Evolutionary conservation across 768 basidiomycete genomes (phyloP).

Genomic region (Nevesoporus exiguus): DNA sequence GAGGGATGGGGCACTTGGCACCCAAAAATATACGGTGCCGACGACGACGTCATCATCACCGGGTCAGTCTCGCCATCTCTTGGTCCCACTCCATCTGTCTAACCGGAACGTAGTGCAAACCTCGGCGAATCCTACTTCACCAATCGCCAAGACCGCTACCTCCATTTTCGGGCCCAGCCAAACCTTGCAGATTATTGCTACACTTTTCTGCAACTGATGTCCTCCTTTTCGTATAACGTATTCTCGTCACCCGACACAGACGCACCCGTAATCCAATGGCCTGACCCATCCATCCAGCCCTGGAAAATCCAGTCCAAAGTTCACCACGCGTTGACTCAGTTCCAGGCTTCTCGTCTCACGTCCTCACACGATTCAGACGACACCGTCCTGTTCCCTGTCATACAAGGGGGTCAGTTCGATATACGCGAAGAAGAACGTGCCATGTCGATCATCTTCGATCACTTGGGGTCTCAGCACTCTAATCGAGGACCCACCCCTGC

Average conservation of each 20-base stretch:
- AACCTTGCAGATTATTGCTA: constrained; percentile 78
- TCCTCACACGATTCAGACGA: constrained; percentile 17
- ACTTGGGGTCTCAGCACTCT: constrained; percentile 30
- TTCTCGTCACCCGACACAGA: constrained; percentile 33
- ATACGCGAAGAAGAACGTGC: constrained; percentile 80
- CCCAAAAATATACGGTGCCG: constrained; percentile 91
- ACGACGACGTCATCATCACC: constrained; percentile 88
- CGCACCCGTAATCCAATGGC: constrained; percentile 63
- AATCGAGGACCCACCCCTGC: constrained; percentile 35
- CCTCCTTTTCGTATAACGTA: constrained; percentile 65
- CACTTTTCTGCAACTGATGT: constrained; percentile 66
- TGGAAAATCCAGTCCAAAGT: constrained; percentile 66
- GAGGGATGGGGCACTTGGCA: constrained; percentile 99
- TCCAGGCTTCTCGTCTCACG: constrained; percentile 49
- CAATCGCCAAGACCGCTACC: constrained; percentile 91
- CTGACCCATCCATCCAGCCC: constrained; percentile 59
- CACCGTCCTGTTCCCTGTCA: constrained; percentile 71
- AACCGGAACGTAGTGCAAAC: constrained; percentile 66
- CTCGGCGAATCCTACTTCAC: constrained; percentile 91
- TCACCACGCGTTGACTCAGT: constrained; percentile 47
- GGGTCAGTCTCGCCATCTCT: constrained; percentile 54
- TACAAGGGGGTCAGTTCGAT: constrained; percentile 87
- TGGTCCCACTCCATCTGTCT: not conserved
- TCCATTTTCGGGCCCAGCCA: constrained; percentile 63
- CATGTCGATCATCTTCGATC: constrained; percentile 56